Conservation (phyloP, 2,329 filamentous ascomycete genomes). For the Aureobasidium pullulans region DNA sequence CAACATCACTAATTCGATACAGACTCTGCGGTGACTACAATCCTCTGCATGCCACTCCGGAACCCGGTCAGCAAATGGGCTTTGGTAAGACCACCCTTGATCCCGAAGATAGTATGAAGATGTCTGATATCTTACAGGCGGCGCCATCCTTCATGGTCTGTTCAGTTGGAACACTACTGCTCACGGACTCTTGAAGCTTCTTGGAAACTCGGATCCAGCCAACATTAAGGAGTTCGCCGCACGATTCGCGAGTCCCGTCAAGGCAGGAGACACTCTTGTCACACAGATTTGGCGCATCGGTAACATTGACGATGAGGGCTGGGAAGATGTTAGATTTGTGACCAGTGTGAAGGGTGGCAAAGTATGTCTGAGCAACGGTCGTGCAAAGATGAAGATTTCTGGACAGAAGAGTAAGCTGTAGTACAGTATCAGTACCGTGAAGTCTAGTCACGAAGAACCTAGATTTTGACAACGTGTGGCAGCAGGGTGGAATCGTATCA, state of each 20-base stretch:
- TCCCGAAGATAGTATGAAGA: background rate
- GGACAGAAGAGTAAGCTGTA: slow-evolving; percentile 54
- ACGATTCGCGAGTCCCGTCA: slow-evolving; percentile 76
- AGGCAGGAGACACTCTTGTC: slow-evolving; percentile 72
- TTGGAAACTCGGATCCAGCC: slow-evolving; percentile 69
- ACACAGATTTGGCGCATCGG: slow-evolving; percentile 77
- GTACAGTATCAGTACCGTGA: too few species aligned
- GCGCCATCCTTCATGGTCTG: slow-evolving; percentile 80
- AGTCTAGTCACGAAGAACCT: too few species aligned
- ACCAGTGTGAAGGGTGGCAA: slow-evolving; percentile 73
- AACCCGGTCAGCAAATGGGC: slow-evolving; percentile 81
- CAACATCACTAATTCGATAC: background rate
- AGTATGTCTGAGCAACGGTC: slow-evolving; percentile 79
- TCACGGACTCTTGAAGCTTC: slow-evolving; percentile 63
- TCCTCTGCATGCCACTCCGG: slow-evolving; percentile 79
- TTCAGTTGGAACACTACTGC: slow-evolving; percentile 78
- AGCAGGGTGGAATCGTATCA: background rate
- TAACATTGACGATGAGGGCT: slow-evolving; percentile 54
- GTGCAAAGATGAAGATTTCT: slow-evolving; percentile 64
- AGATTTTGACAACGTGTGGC: background rate
- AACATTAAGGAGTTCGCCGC: slow-evolving; percentile 87
- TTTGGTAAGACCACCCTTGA: slow-evolving; percentile 45
- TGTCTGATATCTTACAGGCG: slow-evolving; percentile 34
- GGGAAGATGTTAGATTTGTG: slow-evolving; percentile 76
- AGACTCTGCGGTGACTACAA: slow-evolving; percentile 86